phyloP scores from a whole-genome alignment of 345 rosid genomes.

The Stellera chamaejasme region DNA sequence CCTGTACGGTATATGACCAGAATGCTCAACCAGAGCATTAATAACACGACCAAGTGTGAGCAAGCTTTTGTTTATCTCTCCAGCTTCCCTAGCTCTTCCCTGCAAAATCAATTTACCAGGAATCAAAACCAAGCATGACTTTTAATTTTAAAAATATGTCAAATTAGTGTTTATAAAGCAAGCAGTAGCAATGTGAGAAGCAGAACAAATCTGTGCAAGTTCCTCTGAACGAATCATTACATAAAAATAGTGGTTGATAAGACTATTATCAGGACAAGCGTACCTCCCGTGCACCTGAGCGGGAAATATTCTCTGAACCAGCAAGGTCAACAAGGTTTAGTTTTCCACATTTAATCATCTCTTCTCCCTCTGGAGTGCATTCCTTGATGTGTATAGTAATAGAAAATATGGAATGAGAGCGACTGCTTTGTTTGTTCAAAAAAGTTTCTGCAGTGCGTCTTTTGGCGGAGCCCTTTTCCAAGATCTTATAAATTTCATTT shows the following conservation, averaged over 20 bases:
- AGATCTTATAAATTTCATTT: conserved; percentile 88
- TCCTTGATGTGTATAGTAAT: conserved; percentile 96
- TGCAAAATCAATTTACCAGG: conserved; percentile 28
- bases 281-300: conserved; percentile 99
- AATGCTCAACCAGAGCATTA: conserved; percentile 95
- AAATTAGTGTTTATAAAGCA: conserved; percentile 18
- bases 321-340: conserved; percentile 98
- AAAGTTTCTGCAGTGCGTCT: conserved; percentile 99
- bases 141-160: not conserved
- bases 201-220: not conserved
- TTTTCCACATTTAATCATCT: conserved; percentile 97
- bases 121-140: conserved; percentile 6
- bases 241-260: not conserved
- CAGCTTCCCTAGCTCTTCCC: conserved; percentile 99
- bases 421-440: conserved; percentile 98
- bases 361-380: conserved; percentile 97
- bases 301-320: conserved; percentile 98
- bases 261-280: not conserved
- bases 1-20: conserved; percentile 98
- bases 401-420: conserved; percentile 95
- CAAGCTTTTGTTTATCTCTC: conserved; percentile 96
- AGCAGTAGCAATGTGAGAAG: not conserved
- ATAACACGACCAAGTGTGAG: conserved; percentile 98
- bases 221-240: not conserved
- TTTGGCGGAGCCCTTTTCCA: conserved; percentile 95